These are phyloP conservation scores for Mycena filopes DNA, from an alignment of 768 basidiomycete genomes.

Conservation along the genomic window DNA sequence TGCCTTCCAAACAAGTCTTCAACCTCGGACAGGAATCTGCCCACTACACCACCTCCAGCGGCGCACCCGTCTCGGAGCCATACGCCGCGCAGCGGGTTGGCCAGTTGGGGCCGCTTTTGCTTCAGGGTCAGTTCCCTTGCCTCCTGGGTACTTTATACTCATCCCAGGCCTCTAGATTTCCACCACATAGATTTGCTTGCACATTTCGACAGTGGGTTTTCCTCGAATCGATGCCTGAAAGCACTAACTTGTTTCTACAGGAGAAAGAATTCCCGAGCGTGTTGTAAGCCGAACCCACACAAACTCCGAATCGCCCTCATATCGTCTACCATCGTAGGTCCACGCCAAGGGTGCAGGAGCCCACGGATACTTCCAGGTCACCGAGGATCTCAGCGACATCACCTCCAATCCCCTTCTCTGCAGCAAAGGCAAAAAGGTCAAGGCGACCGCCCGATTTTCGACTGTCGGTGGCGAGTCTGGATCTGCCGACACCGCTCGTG, in stretches of 20 bases:
- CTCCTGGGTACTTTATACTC: no score
- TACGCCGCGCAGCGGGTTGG: constrained; percentile 86
- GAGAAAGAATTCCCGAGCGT: constrained; percentile 95
- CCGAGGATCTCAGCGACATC: constrained; percentile 85
- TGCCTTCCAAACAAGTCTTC: constrained; percentile 75
- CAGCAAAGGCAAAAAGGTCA: constrained; percentile 73
- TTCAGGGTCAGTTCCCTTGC: no score
- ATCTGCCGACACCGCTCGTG: constrained; percentile 91
- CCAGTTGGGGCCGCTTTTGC: constrained; percentile 80
- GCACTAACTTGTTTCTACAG: neutral
- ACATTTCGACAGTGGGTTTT: constrained; percentile 79
- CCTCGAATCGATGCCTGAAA: neutral
- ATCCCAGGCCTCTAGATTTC: no score
- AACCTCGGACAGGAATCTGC: constrained; percentile 63
- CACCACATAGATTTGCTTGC: constrained; percentile 90
- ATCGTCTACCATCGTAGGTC: constrained; percentile 59
- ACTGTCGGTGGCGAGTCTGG: constrained; percentile 93
- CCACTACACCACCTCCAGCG: constrained; percentile 86
- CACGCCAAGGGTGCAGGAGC: constrained; percentile 95
- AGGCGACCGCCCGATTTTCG: constrained; percentile 87
- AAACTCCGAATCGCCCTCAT: constrained; percentile 40
- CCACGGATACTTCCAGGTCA: constrained; percentile 93
- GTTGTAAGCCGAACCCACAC: constrained; percentile 61
- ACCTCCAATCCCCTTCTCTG: constrained; percentile 77
- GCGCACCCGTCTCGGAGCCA: constrained; percentile 79